A percentile compares a stretch with the other conserved stretches of the same genome.
These are phyloP conservation scores for Camelina hispida DNA, from an alignment of 345 rosid genomes.

Conservation along the genomic window DNA sequence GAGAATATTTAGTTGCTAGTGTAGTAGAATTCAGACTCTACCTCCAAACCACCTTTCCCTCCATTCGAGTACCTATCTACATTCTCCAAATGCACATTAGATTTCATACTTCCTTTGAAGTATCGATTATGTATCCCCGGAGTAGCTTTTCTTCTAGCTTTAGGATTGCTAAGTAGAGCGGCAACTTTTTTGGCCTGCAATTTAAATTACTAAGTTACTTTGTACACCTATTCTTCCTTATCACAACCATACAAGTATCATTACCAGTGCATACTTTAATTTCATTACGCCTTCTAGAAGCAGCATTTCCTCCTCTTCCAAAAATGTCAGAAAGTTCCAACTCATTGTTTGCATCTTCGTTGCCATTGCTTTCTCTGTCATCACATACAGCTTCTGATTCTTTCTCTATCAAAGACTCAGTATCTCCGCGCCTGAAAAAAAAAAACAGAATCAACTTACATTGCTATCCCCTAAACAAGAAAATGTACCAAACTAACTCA, in stretches of 20 bases:
- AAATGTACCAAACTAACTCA: conserved; percentile 16
- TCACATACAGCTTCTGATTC: conserved; percentile 35
- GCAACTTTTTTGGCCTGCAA: conserved; percentile 40
- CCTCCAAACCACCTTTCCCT: conserved; percentile 38
- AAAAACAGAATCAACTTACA: conserved; percentile 13
- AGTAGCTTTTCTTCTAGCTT: conserved; percentile 20
- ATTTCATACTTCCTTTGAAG: conserved; percentile 24
- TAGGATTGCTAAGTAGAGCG: conserved; percentile 20
- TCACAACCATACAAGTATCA: background rate
- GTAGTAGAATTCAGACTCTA: conserved; percentile 27
- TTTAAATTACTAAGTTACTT: background rate
- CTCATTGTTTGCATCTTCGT: conserved; percentile 17
- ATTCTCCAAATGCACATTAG: conserved; percentile 8
- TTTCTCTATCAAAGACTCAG: conserved; percentile 40
- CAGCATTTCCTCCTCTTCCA: conserved; percentile 14
- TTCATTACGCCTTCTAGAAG: conserved; percentile 21
- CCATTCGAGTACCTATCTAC: conserved; percentile 13
- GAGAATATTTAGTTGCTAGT: background rate
- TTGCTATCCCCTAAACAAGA: background rate
- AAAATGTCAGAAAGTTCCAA: conserved; percentile 3
- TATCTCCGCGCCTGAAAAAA: conserved; percentile 31
- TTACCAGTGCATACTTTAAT: conserved; percentile 17
- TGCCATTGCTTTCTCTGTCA: conserved; percentile 22
- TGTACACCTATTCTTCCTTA: background rate
- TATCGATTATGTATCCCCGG: conserved; percentile 3